A percentile compares a stretch with the other conserved stretches of the same genome.
Evolutionary conservation across 306 rosid genomes (phyloP).

Genomic region (Leucaena leucocephala): DNA sequence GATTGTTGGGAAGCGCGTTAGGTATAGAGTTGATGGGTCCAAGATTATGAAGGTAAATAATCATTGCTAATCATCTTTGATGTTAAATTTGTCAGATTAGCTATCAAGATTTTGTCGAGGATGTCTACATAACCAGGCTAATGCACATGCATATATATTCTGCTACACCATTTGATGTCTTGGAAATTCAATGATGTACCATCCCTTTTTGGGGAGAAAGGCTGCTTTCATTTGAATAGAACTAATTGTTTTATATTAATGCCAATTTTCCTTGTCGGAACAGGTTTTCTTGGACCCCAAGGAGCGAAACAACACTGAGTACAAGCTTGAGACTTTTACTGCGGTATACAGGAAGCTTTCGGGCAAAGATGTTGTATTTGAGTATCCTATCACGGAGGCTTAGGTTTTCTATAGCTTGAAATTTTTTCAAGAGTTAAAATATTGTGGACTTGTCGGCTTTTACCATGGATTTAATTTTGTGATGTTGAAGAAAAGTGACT

Average conservation of each 20-base stretch:
- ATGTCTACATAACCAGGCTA: neutral
- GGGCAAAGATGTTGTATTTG: constrained; percentile 88
- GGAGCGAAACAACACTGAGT: constrained; percentile 84
- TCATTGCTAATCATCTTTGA: neutral
- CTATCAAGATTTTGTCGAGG: neutral
- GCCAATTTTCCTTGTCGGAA: neutral
- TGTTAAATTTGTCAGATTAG: constrained; percentile 2
- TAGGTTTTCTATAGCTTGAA: constrained; percentile 36
- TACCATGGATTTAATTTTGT: constrained; percentile 31
- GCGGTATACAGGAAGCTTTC: constrained; percentile 90
- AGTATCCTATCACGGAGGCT: constrained; percentile 71
- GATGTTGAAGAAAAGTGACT: neutral
- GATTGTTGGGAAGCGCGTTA: constrained; percentile 84
- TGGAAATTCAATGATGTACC: neutral
- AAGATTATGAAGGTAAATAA: constrained; percentile 78
- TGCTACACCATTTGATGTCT: neutral
- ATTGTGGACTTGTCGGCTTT: constrained; percentile 30
- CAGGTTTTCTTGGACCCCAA: constrained; percentile 91
- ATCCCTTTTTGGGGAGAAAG: neutral
- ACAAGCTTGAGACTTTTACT: constrained; percentile 85
- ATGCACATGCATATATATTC: neutral
- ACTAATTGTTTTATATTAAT: neutral
- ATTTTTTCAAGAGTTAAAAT: constrained; percentile 17
- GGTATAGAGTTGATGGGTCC: constrained; percentile 78
- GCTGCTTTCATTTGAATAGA: neutral